Evolutionary conservation across 2,329 filamentous ascomycete species (phyloP).

Genomic region (Torrubiella hemipterigena): DNA sequence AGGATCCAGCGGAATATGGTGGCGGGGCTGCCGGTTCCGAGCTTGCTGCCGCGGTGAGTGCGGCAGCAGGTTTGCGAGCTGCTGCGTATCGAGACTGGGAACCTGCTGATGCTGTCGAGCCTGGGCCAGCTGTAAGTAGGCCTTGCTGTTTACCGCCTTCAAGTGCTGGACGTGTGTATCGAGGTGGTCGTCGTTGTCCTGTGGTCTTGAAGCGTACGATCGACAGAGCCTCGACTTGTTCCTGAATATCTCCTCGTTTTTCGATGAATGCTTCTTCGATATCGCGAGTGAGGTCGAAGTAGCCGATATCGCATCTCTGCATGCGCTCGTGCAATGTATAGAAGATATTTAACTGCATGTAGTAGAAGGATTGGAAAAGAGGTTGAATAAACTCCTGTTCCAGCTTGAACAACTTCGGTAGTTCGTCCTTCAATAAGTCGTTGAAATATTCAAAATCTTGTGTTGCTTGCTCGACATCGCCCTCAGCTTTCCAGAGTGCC

Average conservation of each 20-base stretch:
- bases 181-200: constrained; percentile 51
- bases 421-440: constrained; percentile 87
- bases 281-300: constrained; percentile 85
- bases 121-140: constrained; percentile 37
- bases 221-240: constrained; percentile 67
- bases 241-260: constrained; percentile 81
- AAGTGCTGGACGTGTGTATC: constrained; percentile 44
- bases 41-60: constrained; percentile 27
- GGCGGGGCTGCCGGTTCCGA: constrained; percentile 50
- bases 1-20: constrained; percentile 48
- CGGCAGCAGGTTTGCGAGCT: background rate
- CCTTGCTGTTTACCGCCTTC: constrained; percentile 35
- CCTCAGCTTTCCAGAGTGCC: constrained; percentile 89
- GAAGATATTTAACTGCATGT: constrained; percentile 99
- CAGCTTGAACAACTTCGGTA: constrained; percentile 80
- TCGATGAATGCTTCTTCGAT: constrained; percentile 83
- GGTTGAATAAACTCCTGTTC: constrained; percentile 94
- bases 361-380: constrained; percentile 98
- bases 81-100: background rate
- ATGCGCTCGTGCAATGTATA: constrained; percentile 97
- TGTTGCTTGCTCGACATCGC: constrained; percentile 79
- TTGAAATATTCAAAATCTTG: constrained; percentile 98
- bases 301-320: constrained; percentile 94
- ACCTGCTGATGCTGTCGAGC: constrained; percentile 23
- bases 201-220: constrained; percentile 91